These are phyloP conservation scores for Colletotrichum incanum DNA, from an alignment of 2,329 filamentous ascomycete genomes.

Conservation along the genomic window DNA sequence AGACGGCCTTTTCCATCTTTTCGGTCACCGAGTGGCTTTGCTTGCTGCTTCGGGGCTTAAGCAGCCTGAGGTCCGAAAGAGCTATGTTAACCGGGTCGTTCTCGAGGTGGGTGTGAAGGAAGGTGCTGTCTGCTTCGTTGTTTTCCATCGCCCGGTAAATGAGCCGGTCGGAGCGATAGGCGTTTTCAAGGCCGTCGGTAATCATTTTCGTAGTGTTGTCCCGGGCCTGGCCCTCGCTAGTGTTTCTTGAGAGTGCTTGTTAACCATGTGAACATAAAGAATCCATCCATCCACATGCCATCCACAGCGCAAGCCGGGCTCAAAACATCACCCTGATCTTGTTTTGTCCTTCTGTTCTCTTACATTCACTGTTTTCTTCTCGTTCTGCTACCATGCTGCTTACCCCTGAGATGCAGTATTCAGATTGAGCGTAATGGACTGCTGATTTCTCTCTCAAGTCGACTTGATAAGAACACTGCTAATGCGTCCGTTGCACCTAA, in stretches of 20 bases:
- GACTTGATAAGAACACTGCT: not conserved
- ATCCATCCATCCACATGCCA: not conserved
- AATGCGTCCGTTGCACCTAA: not conserved
- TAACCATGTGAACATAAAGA: not conserved
- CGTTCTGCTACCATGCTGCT: too few relatives aligned
- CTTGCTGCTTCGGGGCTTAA: not conserved
- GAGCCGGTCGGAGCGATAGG: not conserved
- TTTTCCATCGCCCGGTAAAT: constrained; percentile 5
- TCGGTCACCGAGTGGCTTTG: not conserved
- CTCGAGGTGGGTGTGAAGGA: constrained; percentile 8
- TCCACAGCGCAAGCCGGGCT: not conserved
- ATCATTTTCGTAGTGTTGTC: constrained; percentile 4
- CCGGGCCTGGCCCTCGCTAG: not conserved
- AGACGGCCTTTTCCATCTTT: not conserved
- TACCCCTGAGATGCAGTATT: too few relatives aligned
- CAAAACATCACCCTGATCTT: too few relatives aligned
- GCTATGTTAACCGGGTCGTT: constrained; percentile 10
- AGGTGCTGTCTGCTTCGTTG: constrained; percentile 14
- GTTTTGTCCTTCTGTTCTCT: too few relatives aligned
- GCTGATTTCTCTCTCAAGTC: not conserved
- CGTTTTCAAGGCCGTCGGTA: not conserved
- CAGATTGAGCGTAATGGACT: too few relatives aligned
- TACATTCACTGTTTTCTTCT: too few relatives aligned
- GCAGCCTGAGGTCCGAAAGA: not conserved
- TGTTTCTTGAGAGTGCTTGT: not conserved